Base-by-base conservation (phyloP, 2,329 filamentous ascomycete species). In the Verticillium klebahnii region DNA sequence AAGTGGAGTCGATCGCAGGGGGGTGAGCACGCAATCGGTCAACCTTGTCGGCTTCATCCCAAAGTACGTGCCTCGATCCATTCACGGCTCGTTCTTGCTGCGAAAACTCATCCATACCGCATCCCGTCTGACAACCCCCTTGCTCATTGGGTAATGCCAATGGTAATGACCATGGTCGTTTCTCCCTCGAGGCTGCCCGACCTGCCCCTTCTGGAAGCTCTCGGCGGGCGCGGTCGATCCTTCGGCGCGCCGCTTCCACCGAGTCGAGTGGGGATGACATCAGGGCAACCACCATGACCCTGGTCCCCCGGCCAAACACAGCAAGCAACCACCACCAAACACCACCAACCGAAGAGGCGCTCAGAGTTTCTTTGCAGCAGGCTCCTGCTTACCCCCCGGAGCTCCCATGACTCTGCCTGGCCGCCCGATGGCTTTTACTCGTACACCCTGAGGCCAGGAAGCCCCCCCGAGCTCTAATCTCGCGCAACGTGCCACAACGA, bases 11-110 rank as follows among this genome's bases (percentile, higher is more conserved):
- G 23, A 58, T 29, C 31, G 23, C 57, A 3, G 25, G 57, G 57
- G 36, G 23, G 23, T 31, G 57, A 58, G 57, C 57, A 58, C 57
- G 57, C 57, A 45, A 58, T 58, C 57, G 37, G 19, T 4, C 34
- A 36, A 36, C 34, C 56, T 57, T 57, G 56, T 32, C 56, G 31
- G 8, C 5, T 25, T 55, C 50, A 9, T 55, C n/a, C 19, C 19
- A 23, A 5, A 23, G 17, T 8, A 31, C 23, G 50, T 19, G 6
- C 17, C 50, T 55, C 8, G n/a, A 2, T 29, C 29, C 23, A 36
- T 36, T 36, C 34, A 36, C 34, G 14, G 2, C 34, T 14, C 9
- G 9, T 36, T 36, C 11, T 14, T 50, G n/a, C 45, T 25, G 2
- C 45, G n/a, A 50, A 50, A 50, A n/a, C n/a, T n/a, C 45, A 50